Evolutionary conservation across 352 stramenopile genomes (phyloP).

Genomic region (Pythium rishiriense): DNA sequence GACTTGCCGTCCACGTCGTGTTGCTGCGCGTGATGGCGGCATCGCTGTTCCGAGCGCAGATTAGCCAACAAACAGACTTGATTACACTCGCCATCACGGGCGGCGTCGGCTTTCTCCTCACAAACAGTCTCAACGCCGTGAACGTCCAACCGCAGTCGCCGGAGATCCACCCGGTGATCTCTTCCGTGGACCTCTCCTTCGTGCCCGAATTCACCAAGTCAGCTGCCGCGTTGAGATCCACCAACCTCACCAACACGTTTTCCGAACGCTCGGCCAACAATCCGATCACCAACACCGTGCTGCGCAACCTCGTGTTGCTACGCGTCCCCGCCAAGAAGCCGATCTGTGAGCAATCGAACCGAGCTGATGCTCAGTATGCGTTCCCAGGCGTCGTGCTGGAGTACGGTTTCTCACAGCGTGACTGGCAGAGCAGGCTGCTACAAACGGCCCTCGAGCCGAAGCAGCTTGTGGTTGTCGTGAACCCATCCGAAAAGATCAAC

Average conservation of each 20-base stretch:
- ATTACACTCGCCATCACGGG: background rate
- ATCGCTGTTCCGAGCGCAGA: background rate
- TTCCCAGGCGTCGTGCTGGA: background rate
- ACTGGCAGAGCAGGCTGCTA: conserved; percentile 4
- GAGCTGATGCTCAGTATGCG: too few species aligned
- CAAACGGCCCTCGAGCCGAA: background rate
- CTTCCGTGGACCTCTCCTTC: background rate
- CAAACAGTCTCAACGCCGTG: conserved; percentile 2
- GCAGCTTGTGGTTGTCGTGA: conserved; percentile 3
- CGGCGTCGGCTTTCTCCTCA: conserved; percentile 6
- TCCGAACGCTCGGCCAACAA: background rate
- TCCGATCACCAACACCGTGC: background rate
- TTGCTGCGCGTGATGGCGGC: background rate
- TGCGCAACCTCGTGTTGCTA: background rate
- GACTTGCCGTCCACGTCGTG: background rate
- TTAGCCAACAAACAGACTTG: background rate
- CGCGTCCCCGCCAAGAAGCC: background rate
- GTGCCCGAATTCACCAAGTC: background rate
- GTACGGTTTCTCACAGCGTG: conserved; percentile 3
- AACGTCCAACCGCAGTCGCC: conserved; percentile 4
- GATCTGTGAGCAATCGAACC: background rate
- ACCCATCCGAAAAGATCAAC: background rate
- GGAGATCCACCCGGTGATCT: background rate
- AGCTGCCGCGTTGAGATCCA: background rate
- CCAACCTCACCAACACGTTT: background rate